Base-by-base conservation (phyloP, 2,329 filamentous ascomycete species). In the Lecanicillium sp. region DNA sequence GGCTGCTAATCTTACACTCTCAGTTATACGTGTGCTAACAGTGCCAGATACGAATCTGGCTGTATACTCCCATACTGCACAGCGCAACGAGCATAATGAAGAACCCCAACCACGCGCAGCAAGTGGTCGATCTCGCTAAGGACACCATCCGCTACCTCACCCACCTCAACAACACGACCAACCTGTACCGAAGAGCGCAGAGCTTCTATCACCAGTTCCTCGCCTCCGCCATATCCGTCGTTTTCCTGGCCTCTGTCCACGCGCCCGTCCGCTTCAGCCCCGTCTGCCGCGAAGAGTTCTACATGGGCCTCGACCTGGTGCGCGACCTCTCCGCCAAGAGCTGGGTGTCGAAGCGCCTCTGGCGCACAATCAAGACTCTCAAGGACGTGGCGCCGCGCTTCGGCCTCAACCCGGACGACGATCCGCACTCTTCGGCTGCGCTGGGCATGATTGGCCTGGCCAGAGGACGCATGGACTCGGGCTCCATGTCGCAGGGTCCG, bases 1-100 rank as follows among this genome's bases (percentile, higher is more conserved):
- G 1, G n/a, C n/a, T n/a, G n/a, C n/a, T n/a, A n/a, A n/a, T 14
- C 22, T 15, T 30, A 10, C 25, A 5, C n/a, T 13, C 12, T 12
- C 7, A 7, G 15, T 27, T 12, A 27, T 14, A 13, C 46, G 49
- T 11, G 54, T 31, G 38, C 15, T 44, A 28, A 30, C 20, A 11
- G 2, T 18, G 3, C 3, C 39, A 66, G 64, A 86, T 94, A 63
- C 83, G 89, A 5, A 92, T 89, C 42, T 79, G 87, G 56, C 84
- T 96, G 19, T 89, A 94, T 58, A 85, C 87, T 0, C 88, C 88
- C 0, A 81, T 95, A 3, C 66, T 97, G 8, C 87, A 95, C 58
- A 90, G 84, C 14, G 79, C 86, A 4, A 84, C 79, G 11, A 89
- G 81, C 50, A 96, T 96, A 51, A 77, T 84, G 62, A 76, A 82